Evolutionary conservation across 305 asterid genomes (phyloP).

Genomic region (Ilex paraguariensis): DNA sequence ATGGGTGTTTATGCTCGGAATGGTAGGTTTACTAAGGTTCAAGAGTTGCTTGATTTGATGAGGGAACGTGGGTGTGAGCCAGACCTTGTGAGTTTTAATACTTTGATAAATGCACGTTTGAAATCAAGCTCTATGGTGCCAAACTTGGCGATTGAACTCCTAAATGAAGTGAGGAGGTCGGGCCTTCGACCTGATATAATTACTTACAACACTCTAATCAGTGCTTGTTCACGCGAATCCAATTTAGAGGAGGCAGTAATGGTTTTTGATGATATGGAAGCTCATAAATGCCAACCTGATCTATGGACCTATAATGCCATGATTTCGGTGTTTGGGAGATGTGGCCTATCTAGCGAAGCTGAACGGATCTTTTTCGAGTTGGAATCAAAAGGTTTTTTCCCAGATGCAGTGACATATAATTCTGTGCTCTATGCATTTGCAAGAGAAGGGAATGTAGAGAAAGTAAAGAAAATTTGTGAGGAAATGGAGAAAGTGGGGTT

Average conservation of each 20-base stretch:
- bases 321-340: slow-evolving; percentile 87
- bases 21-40: slow-evolving; percentile 65
- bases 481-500: slow-evolving; percentile 85
- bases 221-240: slow-evolving; percentile 86
- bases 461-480: slow-evolving; percentile 64
- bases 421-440: slow-evolving; percentile 87
- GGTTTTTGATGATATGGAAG: slow-evolving; percentile 72
- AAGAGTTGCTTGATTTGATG: slow-evolving; percentile 78
- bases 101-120: slow-evolving; percentile 81
- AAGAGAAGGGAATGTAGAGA: slow-evolving; percentile 68
- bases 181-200: slow-evolving; percentile 82
- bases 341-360: slow-evolving; percentile 73
- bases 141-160: slow-evolving; percentile 59
- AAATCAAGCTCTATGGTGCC: slow-evolving; percentile 65
- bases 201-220: slow-evolving; percentile 83
- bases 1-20: slow-evolving; percentile 94
- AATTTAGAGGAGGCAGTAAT: slow-evolving; percentile 78
- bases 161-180: slow-evolving; percentile 70
- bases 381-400: slow-evolving; percentile 58
- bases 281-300: slow-evolving; percentile 72
- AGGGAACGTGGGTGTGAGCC: slow-evolving; percentile 79
- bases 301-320: slow-evolving; percentile 96
- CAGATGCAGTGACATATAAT: slow-evolving; percentile 93
- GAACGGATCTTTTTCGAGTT: slow-evolving; percentile 67
- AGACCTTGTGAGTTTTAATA: slow-evolving; percentile 89